These are phyloP conservation scores for Trichosporon faecale DNA, from an alignment of 1,284 basidiomycete species.

Conservation along the genomic window DNA sequence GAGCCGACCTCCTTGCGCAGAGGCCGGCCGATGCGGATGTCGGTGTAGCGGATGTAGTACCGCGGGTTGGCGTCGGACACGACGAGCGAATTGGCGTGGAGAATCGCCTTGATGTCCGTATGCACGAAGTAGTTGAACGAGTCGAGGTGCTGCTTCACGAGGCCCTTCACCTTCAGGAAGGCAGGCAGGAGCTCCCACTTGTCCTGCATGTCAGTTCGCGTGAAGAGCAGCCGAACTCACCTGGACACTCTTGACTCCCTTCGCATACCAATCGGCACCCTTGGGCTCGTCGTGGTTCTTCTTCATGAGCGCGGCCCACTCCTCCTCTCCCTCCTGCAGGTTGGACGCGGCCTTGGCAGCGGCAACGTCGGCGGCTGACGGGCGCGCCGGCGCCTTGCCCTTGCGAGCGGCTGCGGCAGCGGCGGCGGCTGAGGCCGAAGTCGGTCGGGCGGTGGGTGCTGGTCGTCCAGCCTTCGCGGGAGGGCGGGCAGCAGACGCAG, in stretches of 20 bases:
- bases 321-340: conserved; percentile 39
- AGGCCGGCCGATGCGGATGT: conserved; percentile 89
- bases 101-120: conserved; percentile 93
- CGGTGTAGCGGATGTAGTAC: conserved; percentile 95
- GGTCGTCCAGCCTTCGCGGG: conserved; percentile 1
- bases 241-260: conserved; percentile 57
- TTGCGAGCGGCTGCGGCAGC: conserved; percentile 24
- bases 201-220: conserved; percentile 60
- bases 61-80: conserved; percentile 95
- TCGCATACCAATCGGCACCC: conserved; percentile 48
- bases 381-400: conserved; percentile 31
- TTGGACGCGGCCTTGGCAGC: conserved; percentile 19
- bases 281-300: conserved; percentile 34
- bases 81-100: conserved; percentile 87
- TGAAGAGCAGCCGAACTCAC: conserved; percentile 35
- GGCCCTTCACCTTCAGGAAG: conserved; percentile 91
- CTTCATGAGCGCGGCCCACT: conserved; percentile 50
- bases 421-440: conserved; percentile 11
- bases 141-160: conserved; percentile 99
- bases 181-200: conserved; percentile 96
- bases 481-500: not conserved
- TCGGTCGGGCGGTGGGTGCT: conserved; percentile 12
- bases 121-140: conserved; percentile 99
- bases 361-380: conserved; percentile 7
- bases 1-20: conserved; percentile 77